Evolutionary conservation across 176 grass and related monocot genomes (phyloP), one percentile per base, ranked within the genome.

Genomic region (Musa beccarii): DNA sequence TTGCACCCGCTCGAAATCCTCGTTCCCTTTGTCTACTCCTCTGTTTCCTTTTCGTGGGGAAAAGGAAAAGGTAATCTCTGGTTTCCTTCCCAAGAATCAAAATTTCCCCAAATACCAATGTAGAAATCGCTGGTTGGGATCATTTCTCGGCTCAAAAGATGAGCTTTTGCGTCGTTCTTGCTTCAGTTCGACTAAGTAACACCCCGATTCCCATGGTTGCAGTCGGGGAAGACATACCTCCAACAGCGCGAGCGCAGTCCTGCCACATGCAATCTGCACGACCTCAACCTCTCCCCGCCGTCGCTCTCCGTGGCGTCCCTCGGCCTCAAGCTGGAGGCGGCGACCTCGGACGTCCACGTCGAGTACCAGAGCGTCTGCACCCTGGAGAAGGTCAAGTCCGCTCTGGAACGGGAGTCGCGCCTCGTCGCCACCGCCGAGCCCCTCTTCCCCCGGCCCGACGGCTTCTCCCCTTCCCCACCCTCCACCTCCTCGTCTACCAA

Each of bases 331-430:
- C 67, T 19, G 67, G 24, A 43, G 34, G 34, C 51, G n/a, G 12
- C 19, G 50, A 28, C 65, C 64, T 66, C 10, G 13, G 24, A 23
- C 0, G 25, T 63, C 15, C 77, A 72, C 0, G 63, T 71, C 16
- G 86, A 84, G 75, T 92, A 92, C 85, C 87, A 86, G 73, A 97
- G 93, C 86, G 93, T 97, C 59, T 97, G 90, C 80, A 93, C 90
- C 15, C 86, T 93, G 77, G 90, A 93, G 82, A 93, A 93, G 80
- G 90, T 93, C 29, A 93, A 93, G 79, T 87, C 84, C 7, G 90
- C 90, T 1, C 75, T 93, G 69, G 87, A 85, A 69, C 90, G 88
- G 72, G 77, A 88, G 15, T 81, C 86, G 80, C 86, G 20, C 90
- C 79, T 73, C 43, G 28, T 49, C 29, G 28, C 82, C 79, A 66